These are phyloP conservation scores for Cercospora sesami DNA, from an alignment of 2,329 filamentous ascomycete genomes.

Conservation along the genomic window DNA sequence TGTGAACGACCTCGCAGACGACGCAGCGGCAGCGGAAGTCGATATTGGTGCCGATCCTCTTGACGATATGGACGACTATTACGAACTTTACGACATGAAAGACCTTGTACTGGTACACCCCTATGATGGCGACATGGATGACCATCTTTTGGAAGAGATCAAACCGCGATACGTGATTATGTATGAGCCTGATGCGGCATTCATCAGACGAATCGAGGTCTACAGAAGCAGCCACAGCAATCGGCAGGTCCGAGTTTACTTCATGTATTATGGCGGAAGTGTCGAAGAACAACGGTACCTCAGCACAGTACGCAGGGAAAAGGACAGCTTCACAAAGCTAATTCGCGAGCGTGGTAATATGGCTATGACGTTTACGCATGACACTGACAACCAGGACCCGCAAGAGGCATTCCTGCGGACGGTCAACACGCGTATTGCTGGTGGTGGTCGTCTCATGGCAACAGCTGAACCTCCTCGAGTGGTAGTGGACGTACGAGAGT, in stretches of 20 bases:
- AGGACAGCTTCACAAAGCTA: conserved; percentile 90
- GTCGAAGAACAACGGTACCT: conserved; percentile 95
- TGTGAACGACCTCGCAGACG: conserved; percentile 73
- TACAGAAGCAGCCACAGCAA: conserved; percentile 93
- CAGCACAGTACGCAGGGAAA: conserved; percentile 85
- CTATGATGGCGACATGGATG: conserved; percentile 93
- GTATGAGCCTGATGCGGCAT: conserved; percentile 95
- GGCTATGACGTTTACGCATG: conserved; percentile 80
- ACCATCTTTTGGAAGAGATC: conserved; percentile 91
- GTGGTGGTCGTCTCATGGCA: conserved; percentile 78
- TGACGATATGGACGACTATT: conserved; percentile 89
- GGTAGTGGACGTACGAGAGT: conserved; percentile 94
- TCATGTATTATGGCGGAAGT: conserved; percentile 91
- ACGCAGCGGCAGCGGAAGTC: conserved; percentile 60
- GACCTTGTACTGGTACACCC: conserved; percentile 87
- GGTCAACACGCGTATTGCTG: conserved; percentile 94
- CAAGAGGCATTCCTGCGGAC: conserved; percentile 92
- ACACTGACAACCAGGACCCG: conserved; percentile 70
- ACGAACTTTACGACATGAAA: conserved; percentile 86
- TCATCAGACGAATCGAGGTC: conserved; percentile 91
- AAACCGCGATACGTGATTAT: conserved; percentile 95
- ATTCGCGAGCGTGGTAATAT: conserved; percentile 92
- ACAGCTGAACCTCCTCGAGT: conserved; percentile 86
- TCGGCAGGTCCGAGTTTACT: conserved; percentile 87
- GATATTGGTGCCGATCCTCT: conserved; percentile 77